phyloP scores from a whole-genome alignment of 139 green algal species.

The Nannochloris sp. region DNA sequence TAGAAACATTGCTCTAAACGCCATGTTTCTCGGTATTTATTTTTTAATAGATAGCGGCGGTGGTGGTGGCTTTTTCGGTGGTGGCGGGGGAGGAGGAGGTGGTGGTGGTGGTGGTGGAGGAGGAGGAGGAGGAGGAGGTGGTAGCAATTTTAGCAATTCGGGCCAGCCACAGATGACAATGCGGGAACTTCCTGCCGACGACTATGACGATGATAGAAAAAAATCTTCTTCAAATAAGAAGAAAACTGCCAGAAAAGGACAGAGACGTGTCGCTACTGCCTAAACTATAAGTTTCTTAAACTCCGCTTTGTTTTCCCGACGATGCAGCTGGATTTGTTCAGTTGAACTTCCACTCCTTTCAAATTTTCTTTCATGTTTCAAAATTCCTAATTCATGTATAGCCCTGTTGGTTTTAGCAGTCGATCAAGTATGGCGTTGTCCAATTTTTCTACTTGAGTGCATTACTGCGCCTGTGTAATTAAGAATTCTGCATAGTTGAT shows the following conservation, averaged over 20 bases:
- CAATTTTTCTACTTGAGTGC: no score
- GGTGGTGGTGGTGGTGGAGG: constrained; percentile 23
- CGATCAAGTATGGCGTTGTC: no score
- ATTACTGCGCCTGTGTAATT: no score
- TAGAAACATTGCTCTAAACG: constrained; percentile 38
- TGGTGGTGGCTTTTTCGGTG: constrained; percentile 25
- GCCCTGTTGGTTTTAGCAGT: no score
- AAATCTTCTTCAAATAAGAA: constrained; percentile 7
- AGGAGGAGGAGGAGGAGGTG: constrained; percentile 10
- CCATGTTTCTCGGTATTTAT: constrained; percentile 30
- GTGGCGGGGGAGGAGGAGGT: constrained; percentile 31
- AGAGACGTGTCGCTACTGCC: no score
- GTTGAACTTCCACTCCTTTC: no score
- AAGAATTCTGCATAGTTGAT: no score
- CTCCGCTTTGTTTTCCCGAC: no score
- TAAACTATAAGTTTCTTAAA: no score
- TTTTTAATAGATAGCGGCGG: constrained; percentile 36
- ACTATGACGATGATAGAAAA: constrained; percentile 17
- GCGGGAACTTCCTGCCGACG: constrained; percentile 17
- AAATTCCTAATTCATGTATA: no score
- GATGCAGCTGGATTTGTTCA: no score
- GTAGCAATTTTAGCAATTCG: neutral
- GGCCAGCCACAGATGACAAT: constrained; percentile 11
- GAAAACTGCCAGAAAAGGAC: neutral
- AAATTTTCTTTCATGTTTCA: no score